Evolutionary conservation across 2,329 filamentous ascomycete species (phyloP), one percentile per base, ranked within the genome.

Genomic region (Pseudogymnoascus sp.): DNA sequence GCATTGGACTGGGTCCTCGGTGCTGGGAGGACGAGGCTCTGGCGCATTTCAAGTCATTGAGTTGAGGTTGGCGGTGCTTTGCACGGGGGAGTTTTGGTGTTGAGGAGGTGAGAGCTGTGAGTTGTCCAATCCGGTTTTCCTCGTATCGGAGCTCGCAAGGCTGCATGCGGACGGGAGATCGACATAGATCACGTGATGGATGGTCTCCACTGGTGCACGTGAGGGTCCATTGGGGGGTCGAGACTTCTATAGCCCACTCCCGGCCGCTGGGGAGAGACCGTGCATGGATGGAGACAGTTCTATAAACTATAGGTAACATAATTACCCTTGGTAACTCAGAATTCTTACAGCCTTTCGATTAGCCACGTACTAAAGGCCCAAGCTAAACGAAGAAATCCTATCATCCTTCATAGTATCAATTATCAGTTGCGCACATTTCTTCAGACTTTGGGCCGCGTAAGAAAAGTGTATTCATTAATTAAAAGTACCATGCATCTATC

Each of bases 1-100:
- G 63, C 71, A 73, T 73, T 67, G 62, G 61, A 63, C 63, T 59
- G 62, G 64, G 62, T 67, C 31, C 63, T 66, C 63, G 64, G 40
- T 61, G 62, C 66, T 56, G 28, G 49, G 49, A 34, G 49, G 49
- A 34, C 9, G 28, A 34, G 9, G 28, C 49, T 18, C 9, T 56
- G 25, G 49, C 49, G 49, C 49, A 56, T 56, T 34, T 56, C 49
- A 56, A 56, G 49, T 34, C 49, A 56, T 34, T 56, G 49, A n/a
- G 49, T 56, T 56, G 28, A 34, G 49, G 49, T 11, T 5, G 9
- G 49, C 25, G 49, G 49, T 56, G 49, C 49, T 56, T 56, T 56
- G 49, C 49, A 56, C 49, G 28, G 5, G 49, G 25, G 3, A 5
- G 25, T 53, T 28, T 8, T 12, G 25, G 49, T 56, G 49, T 28